Conservation (phyloP, 106 monocot species). For the Triglochin maritima region DNA sequence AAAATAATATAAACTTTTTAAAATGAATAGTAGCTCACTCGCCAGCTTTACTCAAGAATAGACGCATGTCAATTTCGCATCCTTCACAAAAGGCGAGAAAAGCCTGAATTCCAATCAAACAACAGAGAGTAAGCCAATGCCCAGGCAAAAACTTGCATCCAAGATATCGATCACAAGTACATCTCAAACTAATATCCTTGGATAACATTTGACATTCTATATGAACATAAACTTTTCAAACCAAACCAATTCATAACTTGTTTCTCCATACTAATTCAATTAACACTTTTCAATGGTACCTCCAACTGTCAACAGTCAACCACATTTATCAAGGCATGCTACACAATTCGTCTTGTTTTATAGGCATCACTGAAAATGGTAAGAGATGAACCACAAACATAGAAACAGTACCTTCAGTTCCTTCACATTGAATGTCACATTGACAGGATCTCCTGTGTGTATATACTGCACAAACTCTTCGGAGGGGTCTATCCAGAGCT, state of each 20-base stretch:
- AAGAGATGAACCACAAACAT: not conserved
- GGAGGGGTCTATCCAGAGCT: constrained; percentile 87
- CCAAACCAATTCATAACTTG: too few relatives aligned
- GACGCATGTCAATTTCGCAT: constrained; percentile 85
- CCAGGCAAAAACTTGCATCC: not conserved
- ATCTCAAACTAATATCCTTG: too few relatives aligned
- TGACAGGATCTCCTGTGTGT: constrained; percentile 71
- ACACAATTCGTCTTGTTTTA: too few relatives aligned
- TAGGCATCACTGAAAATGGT: too few relatives aligned
- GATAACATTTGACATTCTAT: too few relatives aligned
- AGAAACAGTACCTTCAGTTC: constrained; percentile 45
- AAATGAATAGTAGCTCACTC: constrained; percentile 41
- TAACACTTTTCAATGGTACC: too few relatives aligned
- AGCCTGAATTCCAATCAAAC: constrained; percentile 34
- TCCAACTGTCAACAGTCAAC: too few relatives aligned
- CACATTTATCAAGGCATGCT: too few relatives aligned
- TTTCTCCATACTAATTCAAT: too few relatives aligned
- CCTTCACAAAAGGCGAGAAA: constrained; percentile 96
- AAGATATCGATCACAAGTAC: too few relatives aligned
- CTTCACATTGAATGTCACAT: constrained; percentile 83
- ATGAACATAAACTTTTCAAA: too few relatives aligned
- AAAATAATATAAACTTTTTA: not conserved
- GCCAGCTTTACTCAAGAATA: constrained; percentile 93
- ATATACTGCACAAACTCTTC: constrained; percentile 90
- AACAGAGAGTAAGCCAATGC: not conserved